Evolutionary conservation across 176 grass and related monocot genomes (phyloP), one percentile per base, ranked within the genome.

Genomic region (Tillandsia leiboldiana): DNA sequence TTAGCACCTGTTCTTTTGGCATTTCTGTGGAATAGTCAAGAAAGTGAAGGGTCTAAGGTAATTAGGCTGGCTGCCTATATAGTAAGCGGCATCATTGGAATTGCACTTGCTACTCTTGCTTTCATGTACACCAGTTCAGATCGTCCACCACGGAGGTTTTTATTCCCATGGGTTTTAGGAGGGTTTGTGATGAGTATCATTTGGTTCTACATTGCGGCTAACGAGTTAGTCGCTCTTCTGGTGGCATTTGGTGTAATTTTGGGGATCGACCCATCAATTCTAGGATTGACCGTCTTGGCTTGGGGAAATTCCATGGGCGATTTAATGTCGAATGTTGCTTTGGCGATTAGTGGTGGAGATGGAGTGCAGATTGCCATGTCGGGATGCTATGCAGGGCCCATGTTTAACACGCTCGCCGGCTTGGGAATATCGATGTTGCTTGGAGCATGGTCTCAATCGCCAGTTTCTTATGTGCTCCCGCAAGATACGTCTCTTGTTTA

Each of bases 251-350:
- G 94, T 67, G 75, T 90, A 66, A 93, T 99, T 72, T 81, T 93
- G 63, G 89, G 89, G 11, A 93, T 99, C 56, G 87, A 88, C 70
- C 94, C 94, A 11, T 99, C 94, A 27, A 99, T 99, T 68, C 94
- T 99, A 65, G 94, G 94, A 8, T 69, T 99, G 56, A 99, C 94
- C 0, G 89, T 99, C 53, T 73, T 99, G 77, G 94, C 94, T 72
- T 99, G 89, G 94, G 94, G 94, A 12, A 99, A 99, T 72, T 99
- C 94, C 0, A 93, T 99, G 94, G 94, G 94, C 8, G 94, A 99
- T 78, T 81, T 99, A 9, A 83, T 99, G 84, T 99, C 94, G 79
- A 90, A 99, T 82, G 82, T 99, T 28, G 94, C 87, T 78, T 69
- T 99, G 70, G 83, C 94, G 10, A 78, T 99, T 76, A 99, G 90